These are phyloP conservation scores for Mrakia frigida DNA, from an alignment of 768 basidiomycete species.

Conservation along the genomic window DNA sequence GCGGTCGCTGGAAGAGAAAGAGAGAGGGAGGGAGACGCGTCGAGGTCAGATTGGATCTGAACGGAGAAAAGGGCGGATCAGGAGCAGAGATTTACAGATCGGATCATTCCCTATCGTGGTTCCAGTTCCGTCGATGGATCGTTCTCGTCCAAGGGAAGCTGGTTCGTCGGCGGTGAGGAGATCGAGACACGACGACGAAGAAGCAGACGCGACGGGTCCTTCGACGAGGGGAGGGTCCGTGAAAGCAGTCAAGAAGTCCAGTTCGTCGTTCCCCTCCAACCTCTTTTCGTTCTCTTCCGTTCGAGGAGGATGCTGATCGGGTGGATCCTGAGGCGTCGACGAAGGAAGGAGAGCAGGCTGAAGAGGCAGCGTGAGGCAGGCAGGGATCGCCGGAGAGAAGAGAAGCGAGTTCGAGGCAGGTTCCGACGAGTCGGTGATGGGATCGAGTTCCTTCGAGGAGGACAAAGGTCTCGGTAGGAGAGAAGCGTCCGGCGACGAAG, in stretches of 20 bases:
- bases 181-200: background rate
- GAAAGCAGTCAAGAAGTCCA: background rate
- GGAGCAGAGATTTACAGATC: background rate
- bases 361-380: too few relatives aligned
- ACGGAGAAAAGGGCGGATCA: background rate
- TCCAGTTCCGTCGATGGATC: too few relatives aligned
- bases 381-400: too few relatives aligned
- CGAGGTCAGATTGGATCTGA: background rate
- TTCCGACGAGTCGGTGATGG: too few relatives aligned
- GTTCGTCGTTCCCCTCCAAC: background rate
- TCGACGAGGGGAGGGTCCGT: background rate
- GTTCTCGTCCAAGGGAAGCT: background rate
- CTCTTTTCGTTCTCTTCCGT: too few relatives aligned
- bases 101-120: background rate
- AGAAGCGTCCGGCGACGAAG: background rate
- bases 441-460: too few relatives aligned
- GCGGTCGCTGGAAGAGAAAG: background rate
- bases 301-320: background rate
- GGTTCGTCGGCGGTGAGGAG: background rate
- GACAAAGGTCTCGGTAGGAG: background rate
- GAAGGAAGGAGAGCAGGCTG: background rate
- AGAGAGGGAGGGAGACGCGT: background rate
- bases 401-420: too few relatives aligned
- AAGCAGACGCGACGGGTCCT: too few relatives aligned
- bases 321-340: background rate